These are phyloP conservation scores for Stephania japonica DNA, from an alignment of 164 flowering plant genomes.

Conservation along the genomic window DNA sequence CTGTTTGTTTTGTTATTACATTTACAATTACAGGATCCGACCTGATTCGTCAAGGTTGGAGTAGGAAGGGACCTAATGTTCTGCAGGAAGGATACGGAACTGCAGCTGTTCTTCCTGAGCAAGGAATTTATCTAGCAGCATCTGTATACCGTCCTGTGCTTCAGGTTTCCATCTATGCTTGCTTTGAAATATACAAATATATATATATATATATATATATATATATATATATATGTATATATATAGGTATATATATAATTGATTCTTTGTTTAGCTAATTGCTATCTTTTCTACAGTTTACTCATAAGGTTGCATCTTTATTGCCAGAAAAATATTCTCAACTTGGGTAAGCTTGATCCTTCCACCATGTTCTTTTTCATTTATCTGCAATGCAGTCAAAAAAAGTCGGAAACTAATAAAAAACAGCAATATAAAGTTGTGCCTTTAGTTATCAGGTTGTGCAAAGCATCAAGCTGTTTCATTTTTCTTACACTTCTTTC, in stretches of 20 bases:
- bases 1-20: not conserved
- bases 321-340: conserved; percentile 84
- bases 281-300: conserved; percentile 57
- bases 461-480: not conserved
- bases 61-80: conserved; percentile 64
- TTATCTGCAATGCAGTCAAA: not conserved
- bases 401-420: no score
- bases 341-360: conserved; percentile 61
- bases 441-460: not conserved
- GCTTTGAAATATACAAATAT: no score
- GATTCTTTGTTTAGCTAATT: conserved; percentile 12
- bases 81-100: conserved; percentile 97
- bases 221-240: no score
- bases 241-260: no score
- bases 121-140: conserved; percentile 95
- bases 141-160: conserved; percentile 87
- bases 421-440: not conserved
- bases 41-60: conserved; percentile 89
- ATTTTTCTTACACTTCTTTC: not conserved
- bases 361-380: not conserved
- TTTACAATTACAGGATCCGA: conserved; percentile 45
- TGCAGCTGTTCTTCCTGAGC: conserved; percentile 91
- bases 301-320: conserved; percentile 81
- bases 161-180: conserved; percentile 49
- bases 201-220: no score